Evolutionary conservation across 2,329 filamentous ascomycete species (phyloP), one percentile per base, ranked within the genome.

Genomic region (Penicillium sp.): DNA sequence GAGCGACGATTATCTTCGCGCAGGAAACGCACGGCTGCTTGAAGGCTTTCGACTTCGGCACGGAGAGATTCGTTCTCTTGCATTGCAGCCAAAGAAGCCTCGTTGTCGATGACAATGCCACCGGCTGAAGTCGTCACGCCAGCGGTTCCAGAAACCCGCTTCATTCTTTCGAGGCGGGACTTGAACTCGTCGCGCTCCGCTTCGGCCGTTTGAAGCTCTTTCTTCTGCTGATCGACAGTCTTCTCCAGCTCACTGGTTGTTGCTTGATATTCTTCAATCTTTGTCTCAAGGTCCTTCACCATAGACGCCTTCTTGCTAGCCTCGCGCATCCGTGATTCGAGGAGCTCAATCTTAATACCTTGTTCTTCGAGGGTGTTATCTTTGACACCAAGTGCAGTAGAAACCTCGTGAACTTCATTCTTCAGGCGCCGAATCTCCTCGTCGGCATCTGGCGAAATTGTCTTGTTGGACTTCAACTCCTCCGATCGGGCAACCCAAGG

Each of bases 301-400:
- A 71, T 67, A 3, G 70, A 83, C 13, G 88, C 84, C 72, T 92
- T 92, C 67, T 88, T 85, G 58, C 85, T 84, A 5, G 89, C 89
- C 65, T 95, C 91, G 51, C 86, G 85, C 86, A 94, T 92, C 51
- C 90, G 82, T 7, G 89, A 89, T 70, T 95, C 89, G 33, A 97
- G 84, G 36, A 94, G 89, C 72, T 96, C 92, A 61, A 96, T 95
- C 71, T 94, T 92, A 61, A 96, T 87, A n/a, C 87, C 83, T 22
- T 89, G 74, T 52, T 95, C 92, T 69, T 95, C 91, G 46, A 95
- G 83, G 31, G 87, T 86, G 68, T 92, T 89, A 59, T 96, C 90
- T 56, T 87, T 85, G 57, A 86, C 81, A 1, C 87, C 84, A 51
- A 90, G 80, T 3, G 82, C 79, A 48, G 87, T 85, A 3, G 89